Base-by-base conservation (phyloP, 169 alveolate genomes). In the Plasmodium inui region DNA sequence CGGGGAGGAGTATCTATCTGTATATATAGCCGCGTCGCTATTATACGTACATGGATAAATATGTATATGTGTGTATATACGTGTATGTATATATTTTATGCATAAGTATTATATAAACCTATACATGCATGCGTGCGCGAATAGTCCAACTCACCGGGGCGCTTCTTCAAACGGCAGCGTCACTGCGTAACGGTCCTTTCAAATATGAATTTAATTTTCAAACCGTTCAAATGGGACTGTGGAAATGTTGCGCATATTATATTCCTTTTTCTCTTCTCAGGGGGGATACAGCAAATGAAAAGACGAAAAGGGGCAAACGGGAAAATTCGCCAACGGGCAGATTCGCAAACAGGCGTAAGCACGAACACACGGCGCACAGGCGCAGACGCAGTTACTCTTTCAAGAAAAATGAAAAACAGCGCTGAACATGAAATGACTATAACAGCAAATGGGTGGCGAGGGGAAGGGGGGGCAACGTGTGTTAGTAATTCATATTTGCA, bases 71-170 rank as follows among this genome's bases (percentile, higher is more conserved):
- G n/a, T 46, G 12, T 12, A 10, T 46, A 46, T 61, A 61, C 0
- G 28, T 22, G 10, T 61, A 61, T 12, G 34, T 26, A 7, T 26
- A 61, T 22, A n/a, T n/a, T 0, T n/a, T n/a, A 61, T 61, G 4
- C 19, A 61, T 19, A 61, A 0, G 14, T n/a, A 41, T 78, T 78
- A 78, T 7, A 78, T 37, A 39, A n/a, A 34, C 10, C 30, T 83
- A 61, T 67, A 67, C 72, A 67, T 17, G 72, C 73, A 61, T 26
- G 72, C 28, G 72, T 83, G 46, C 73, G 72, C 30, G 46, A 39
- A 50, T 46, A 82, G 12, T 32, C 10, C 6, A 50, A 50, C 61
- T 5, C 6, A 1, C n/a, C 55, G 14, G 85, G 37, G 28, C 46
- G 46, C 22, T 39, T 39, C 39, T 17, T 79, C 53, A 37, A 44